phyloP scores from a whole-genome alignment of 352 stramenopile genomes.

The Pythium myriotylum region DNA sequence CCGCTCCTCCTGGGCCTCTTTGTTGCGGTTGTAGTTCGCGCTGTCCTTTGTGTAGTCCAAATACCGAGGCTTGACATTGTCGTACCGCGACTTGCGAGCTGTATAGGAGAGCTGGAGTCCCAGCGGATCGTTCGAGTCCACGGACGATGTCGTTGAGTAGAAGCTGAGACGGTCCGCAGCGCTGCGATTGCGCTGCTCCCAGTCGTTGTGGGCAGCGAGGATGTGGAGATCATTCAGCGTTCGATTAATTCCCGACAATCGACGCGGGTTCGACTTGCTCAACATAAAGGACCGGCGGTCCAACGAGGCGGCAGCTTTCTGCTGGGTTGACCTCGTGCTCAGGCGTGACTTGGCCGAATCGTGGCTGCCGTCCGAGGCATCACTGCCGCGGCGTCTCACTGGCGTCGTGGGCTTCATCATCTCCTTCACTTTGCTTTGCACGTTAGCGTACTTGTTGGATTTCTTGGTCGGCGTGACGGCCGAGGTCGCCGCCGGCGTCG shows the following conservation, averaged over 20 bases:
- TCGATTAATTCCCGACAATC: constrained; percentile 8
- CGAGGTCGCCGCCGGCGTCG: neutral
- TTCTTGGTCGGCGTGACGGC: constrained; percentile 3
- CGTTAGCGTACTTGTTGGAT: constrained; percentile 48
- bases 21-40: constrained; percentile 44
- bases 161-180: constrained; percentile 17
- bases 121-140: constrained; percentile 35
- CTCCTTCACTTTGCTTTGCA: constrained; percentile 56
- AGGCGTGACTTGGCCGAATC: neutral
- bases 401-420: constrained; percentile 28
- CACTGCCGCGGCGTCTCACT: constrained; percentile 2
- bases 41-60: constrained; percentile 57
- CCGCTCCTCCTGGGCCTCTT: constrained; percentile 61
- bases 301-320: constrained; percentile 17
- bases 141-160: constrained; percentile 31
- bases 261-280: constrained; percentile 13
- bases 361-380: constrained; percentile 10
- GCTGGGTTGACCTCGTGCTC: neutral
- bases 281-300: constrained; percentile 23
- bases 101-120: constrained; percentile 21
- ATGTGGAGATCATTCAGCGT: constrained; percentile 13
- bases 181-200: constrained; percentile 21
- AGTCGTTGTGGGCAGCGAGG: constrained; percentile 22
- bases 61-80: constrained; percentile 59
- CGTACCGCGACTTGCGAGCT: constrained; percentile 43